These are phyloP conservation scores for Naegleria lovaniensis DNA, from an alignment of 208 protist genomes.

Conservation along the genomic window DNA sequence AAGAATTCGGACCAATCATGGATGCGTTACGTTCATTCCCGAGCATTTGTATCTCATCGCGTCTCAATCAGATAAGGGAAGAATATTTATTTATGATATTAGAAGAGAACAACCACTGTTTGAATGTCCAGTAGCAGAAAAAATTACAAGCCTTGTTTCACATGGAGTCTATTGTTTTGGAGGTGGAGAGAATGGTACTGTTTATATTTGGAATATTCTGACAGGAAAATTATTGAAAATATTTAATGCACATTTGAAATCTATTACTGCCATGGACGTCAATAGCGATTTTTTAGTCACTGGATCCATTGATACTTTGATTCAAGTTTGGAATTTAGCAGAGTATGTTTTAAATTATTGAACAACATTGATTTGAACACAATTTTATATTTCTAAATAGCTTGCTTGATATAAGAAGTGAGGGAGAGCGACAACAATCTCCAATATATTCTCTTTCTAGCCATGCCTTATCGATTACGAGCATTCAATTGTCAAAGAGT, in stretches of 20 bases:
- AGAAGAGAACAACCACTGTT: neutral
- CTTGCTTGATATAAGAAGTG: neutral
- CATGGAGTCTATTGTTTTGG: neutral
- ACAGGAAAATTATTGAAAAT: neutral
- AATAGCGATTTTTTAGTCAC: neutral
- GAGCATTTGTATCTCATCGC: neutral
- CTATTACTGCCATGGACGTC: neutral
- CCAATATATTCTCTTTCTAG: neutral
- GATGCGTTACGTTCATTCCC: neutral
- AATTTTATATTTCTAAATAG: neutral
- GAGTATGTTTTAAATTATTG: neutral
- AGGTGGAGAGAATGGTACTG: constrained; percentile 5
- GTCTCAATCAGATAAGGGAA: neutral
- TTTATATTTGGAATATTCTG: constrained; percentile 9
- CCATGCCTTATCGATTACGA: neutral
- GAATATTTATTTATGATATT: neutral
- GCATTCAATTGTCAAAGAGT: neutral
- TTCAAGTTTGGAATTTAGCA: constrained; percentile 12
- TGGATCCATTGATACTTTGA: neutral
- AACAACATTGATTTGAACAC: neutral
- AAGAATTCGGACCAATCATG: neutral
- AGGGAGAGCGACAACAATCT: neutral
- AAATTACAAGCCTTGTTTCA: neutral
- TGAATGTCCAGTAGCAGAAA: neutral
- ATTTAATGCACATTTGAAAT: constrained; percentile 3